Evolutionary conservation across 2,329 filamentous ascomycete genomes (phyloP).

Genomic region (Fonsecaea monophora): DNA sequence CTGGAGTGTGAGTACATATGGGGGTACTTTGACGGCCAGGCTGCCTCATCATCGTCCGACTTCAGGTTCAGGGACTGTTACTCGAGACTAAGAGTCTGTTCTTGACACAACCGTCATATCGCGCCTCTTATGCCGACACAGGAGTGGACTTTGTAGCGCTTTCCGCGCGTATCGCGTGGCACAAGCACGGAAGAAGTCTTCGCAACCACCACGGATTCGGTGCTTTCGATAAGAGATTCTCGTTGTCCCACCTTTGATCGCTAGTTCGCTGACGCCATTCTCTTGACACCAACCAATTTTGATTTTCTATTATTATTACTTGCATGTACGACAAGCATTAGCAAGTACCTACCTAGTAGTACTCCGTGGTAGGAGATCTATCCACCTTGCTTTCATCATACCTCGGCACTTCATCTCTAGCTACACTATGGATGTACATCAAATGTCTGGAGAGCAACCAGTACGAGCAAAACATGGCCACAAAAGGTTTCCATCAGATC

Average conservation of each 20-base stretch:
- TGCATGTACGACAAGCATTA: not conserved
- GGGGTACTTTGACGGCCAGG: not conserved
- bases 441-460: not conserved
- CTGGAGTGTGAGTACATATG: no score
- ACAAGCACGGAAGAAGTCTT: not conserved
- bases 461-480: not conserved
- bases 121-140: not conserved
- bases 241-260: not conserved
- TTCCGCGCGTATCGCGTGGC: constrained; percentile 3
- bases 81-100: not conserved
- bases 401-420: not conserved
- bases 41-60: constrained; percentile 10
- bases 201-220: not conserved
- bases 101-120: not conserved
- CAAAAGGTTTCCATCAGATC: not conserved
- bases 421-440: not conserved
- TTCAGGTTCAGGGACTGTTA: not conserved
- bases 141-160: not conserved
- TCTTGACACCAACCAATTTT: not conserved
- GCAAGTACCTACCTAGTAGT: no score
- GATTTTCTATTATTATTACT: not conserved
- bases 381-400: not conserved
- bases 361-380: not conserved
- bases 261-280: constrained; percentile 6
- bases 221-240: not conserved